Evolutionary conservation across 2,329 filamentous ascomycete genomes (phyloP).

Genomic region (Aspergillus sp.): DNA sequence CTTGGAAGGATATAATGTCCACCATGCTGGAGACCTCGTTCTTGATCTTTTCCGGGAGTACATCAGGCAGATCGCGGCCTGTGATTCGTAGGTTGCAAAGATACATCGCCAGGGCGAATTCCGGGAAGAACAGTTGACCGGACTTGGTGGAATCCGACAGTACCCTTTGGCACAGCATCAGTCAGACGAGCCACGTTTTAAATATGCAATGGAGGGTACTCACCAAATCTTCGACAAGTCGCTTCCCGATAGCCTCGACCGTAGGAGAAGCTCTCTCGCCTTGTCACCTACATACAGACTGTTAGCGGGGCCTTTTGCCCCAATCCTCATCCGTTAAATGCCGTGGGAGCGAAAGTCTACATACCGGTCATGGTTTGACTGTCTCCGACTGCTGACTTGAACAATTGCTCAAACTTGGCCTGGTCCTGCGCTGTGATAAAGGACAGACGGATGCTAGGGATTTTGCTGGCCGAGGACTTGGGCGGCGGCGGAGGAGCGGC

Average conservation of each 20-base stretch:
- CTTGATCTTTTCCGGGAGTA: constrained; percentile 78
- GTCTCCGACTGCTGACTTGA: constrained; percentile 89
- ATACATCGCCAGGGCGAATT: constrained; percentile 98
- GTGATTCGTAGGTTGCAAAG: constrained; percentile 92
- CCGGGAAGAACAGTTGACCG: constrained; percentile 92
- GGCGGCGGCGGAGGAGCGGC: constrained; percentile 62
- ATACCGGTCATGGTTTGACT: constrained; percentile 76
- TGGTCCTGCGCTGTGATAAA: constrained; percentile 96
- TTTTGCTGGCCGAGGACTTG: constrained; percentile 62
- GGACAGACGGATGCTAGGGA: constrained; percentile 88
- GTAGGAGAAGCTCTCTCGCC: constrained; percentile 80
- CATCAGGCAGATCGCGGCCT: constrained; percentile 72
- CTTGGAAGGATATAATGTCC: constrained; percentile 95
- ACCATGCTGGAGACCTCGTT: constrained; percentile 99
- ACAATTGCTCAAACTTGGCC: constrained; percentile 93
- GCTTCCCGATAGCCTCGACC: constrained; percentile 83
- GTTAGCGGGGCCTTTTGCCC: constrained; percentile 16
- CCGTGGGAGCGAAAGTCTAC: constrained; percentile 6
- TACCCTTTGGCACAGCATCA: constrained; percentile 57
- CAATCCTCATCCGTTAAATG: background rate
- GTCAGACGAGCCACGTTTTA: constrained; percentile 5
- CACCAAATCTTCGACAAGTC: constrained; percentile 92
- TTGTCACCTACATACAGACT: constrained; percentile 59
- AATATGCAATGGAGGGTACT: constrained; percentile 21
- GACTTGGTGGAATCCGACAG: constrained; percentile 94